Base-by-base conservation (phyloP, 176 grass and related monocot genomes). In the Musa troglodytarum region DNA sequence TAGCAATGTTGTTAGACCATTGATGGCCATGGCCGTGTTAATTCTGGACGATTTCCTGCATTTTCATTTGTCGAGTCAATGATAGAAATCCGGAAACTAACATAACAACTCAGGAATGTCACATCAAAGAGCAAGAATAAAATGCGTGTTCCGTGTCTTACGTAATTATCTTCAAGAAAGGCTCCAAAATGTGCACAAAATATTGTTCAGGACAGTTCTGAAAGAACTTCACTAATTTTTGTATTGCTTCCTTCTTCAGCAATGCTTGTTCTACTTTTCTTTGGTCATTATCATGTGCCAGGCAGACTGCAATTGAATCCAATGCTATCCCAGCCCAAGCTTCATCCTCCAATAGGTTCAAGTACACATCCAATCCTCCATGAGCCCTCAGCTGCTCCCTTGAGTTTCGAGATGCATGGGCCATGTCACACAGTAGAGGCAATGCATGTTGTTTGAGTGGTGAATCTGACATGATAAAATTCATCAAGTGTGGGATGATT, bases 121-220 rank as follows among this genome's bases (percentile, higher is more conserved):
- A 12, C 14, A 73, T 0, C 4, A 28, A 62, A 62, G 6, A 62
- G 20, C 17, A n/a, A 51, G n/a, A 29, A 15, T 19, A 15, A 50
- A 55, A 55, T 56, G 53, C 34, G 15, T 19, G 20, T 56, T 74
- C 17, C 3, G 7, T 26, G 57, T 66, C 90, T 98, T 94, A 99
- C 95, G 88, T 99, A 74, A 99, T 92, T 86, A 99, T 99, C 69
- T 94, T 99, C 86, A 94, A 85, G 76, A 99, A 99, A 83, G 91
- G 86, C 59, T 99, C 95, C 52, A 99, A 73, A 75, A 87, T 94
- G 62, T 89, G 88, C 23, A 87, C 84, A 29, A 99, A 99, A 79
- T 99, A 89, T 86, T 99, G 95, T 80, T 85, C 95, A 1, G 95
- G 90, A 54, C 95, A 94, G 73, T 91, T 89, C 81, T 87, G 82